phyloP scores from a whole-genome alignment of 192 early-diverging fungal genomes.

The Phlyctochytrium planicorne region DNA sequence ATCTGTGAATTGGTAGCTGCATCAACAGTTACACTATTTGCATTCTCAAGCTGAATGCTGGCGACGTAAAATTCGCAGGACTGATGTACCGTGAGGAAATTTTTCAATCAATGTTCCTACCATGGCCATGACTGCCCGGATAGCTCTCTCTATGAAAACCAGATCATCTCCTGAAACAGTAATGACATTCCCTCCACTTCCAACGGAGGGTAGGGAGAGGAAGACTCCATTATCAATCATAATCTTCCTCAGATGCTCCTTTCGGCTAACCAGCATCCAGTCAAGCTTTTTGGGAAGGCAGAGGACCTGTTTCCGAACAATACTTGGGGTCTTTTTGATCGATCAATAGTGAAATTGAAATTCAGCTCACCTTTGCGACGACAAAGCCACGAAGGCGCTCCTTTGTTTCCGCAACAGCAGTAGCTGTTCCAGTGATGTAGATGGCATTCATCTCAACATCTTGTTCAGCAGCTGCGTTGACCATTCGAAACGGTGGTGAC shows the following conservation, averaged over 20 bases:
- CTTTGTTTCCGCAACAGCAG: slow-evolving; percentile 53
- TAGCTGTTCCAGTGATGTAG: slow-evolving; percentile 63
- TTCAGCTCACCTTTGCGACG: slow-evolving; percentile 31
- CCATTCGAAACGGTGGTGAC: slow-evolving; percentile 28
- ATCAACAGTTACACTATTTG: too few relatives aligned
- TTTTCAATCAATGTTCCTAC: too few relatives aligned
- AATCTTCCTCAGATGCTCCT: slow-evolving; percentile 63
- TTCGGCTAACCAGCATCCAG: slow-evolving; percentile 69
- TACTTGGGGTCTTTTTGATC: slow-evolving; percentile 15
- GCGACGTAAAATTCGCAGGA: slow-evolving; percentile 55
- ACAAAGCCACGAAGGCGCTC: slow-evolving; percentile 29
- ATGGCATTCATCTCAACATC: slow-evolving; percentile 46
- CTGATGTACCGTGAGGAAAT: slow-evolving; percentile 5
- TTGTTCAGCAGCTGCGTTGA: neutral
- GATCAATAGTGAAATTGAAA: neutral
- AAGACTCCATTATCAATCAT: slow-evolving; percentile 77
- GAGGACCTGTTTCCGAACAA: slow-evolving; percentile 19
- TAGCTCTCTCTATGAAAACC: slow-evolving; percentile 71
- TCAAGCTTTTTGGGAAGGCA: slow-evolving; percentile 69
- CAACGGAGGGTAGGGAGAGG: slow-evolving; percentile 64
- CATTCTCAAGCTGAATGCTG: slow-evolving; percentile 39
- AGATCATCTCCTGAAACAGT: slow-evolving; percentile 64
- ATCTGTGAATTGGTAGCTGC: too few relatives aligned
- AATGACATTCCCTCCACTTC: slow-evolving; percentile 48
- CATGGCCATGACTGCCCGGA: slow-evolving; percentile 68